These are phyloP conservation scores for Kickxella alabastrina DNA, from an alignment of 192 early-diverging fungal genomes.

Conservation along the genomic window DNA sequence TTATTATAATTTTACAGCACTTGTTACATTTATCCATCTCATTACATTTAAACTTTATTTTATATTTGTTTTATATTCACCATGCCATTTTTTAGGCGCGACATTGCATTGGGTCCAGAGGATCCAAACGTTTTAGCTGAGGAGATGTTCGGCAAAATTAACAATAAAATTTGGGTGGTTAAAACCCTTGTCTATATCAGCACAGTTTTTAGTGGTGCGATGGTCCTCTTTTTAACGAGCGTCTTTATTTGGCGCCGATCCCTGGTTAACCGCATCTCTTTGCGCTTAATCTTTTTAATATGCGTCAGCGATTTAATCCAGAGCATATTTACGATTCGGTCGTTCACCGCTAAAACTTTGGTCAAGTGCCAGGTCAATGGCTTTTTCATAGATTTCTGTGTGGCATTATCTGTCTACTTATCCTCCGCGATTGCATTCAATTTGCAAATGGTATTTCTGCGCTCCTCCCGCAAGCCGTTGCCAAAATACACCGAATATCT, in stretches of 20 bases:
- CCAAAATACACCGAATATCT: conserved; percentile 30
- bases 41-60: too few relatives aligned
- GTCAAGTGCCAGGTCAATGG: background rate
- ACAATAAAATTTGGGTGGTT: background rate
- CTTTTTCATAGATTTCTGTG: conserved; percentile 19
- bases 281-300: conserved; percentile 27
- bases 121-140: background rate
- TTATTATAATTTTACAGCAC: too few relatives aligned
- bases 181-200: background rate
- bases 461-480: conserved; percentile 9
- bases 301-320: conserved; percentile 21
- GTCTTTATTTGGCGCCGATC: conserved; percentile 31
- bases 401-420: conserved; percentile 19
- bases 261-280: conserved; percentile 27
- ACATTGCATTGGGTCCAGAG: conserved; percentile 1
- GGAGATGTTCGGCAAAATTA: background rate
- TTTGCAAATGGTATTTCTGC: conserved; percentile 29
- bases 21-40: too few relatives aligned
- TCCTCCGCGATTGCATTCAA: conserved; percentile 38
- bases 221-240: conserved; percentile 13
- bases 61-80: too few relatives aligned
- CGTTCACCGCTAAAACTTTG: background rate
- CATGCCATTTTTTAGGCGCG: background rate
- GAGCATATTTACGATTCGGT: conserved; percentile 6
- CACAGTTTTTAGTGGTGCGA: conserved; percentile 5